These are phyloP conservation scores for Phalaenopsis equestris DNA, from an alignment of 106 monocot genomes.

Conservation along the genomic window DNA sequence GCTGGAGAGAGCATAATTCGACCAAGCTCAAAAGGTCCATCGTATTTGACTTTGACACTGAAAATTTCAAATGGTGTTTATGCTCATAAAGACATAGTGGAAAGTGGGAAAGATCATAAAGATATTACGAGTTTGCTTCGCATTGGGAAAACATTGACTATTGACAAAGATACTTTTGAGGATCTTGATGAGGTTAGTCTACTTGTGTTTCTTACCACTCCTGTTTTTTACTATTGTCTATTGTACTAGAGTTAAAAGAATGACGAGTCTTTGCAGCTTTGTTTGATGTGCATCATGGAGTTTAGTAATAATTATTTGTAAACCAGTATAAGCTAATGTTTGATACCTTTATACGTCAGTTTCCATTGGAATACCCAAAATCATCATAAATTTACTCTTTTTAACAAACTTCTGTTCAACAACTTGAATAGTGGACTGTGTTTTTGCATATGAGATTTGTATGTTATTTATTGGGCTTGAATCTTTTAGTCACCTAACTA, in stretches of 20 bases:
- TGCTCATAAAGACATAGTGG: conserved; percentile 91
- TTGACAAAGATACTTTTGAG: conserved; percentile 85
- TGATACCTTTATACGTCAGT: not conserved
- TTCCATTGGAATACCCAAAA: not conserved
- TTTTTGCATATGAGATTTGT: not conserved
- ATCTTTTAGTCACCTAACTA: no score
- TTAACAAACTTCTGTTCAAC: not conserved
- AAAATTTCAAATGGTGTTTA: conserved; percentile 90
- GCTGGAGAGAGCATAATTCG: conserved; percentile 85
- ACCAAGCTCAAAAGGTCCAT: conserved; percentile 87
- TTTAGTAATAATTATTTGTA: not conserved
- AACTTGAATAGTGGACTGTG: not conserved
- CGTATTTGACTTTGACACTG: conserved; percentile 79
- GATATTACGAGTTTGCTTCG: conserved; percentile 97
- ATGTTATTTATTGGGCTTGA: not conserved
- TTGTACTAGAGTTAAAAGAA: not conserved
- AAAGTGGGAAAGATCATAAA: conserved; percentile 88
- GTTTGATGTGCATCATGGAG: not conserved
- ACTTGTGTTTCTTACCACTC: not conserved
- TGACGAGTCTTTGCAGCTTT: not conserved
- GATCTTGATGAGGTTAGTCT: conserved; percentile 90
- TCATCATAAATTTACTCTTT: not conserved
- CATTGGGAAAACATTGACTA: conserved; percentile 80
- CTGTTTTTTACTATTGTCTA: not conserved
- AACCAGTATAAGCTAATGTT: not conserved